phyloP scores from a whole-genome alignment of 352 stramenopile species.

The Phytopythium litorale region DNA sequence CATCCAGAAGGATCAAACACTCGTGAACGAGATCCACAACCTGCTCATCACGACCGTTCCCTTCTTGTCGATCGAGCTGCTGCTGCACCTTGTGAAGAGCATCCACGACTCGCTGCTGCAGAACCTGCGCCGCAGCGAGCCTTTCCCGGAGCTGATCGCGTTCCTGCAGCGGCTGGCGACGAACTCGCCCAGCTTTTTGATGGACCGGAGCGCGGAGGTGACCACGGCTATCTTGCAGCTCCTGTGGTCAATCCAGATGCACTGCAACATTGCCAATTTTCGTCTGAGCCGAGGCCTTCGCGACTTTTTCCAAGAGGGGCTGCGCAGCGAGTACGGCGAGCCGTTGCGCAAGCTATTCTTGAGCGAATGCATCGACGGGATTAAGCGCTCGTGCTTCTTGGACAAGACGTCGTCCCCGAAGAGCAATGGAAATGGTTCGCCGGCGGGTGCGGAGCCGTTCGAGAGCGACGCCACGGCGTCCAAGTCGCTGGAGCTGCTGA shows the following conservation, averaged over 20 bases:
- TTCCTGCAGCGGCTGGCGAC: slow-evolving; percentile 79
- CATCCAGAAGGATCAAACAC: slow-evolving; percentile 79
- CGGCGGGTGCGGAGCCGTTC: slow-evolving; percentile 5
- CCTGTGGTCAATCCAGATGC: slow-evolving; percentile 82
- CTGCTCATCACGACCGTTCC: slow-evolving; percentile 72
- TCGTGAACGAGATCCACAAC: slow-evolving; percentile 83
- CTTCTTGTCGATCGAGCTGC: slow-evolving; percentile 65
- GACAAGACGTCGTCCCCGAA: slow-evolving; percentile 8
- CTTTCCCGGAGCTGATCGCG: slow-evolving; percentile 62
- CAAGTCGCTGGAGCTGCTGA: slow-evolving; percentile 77
- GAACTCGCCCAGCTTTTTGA: slow-evolving; percentile 64
- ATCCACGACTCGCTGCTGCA: slow-evolving; percentile 53
- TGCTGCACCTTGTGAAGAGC: slow-evolving; percentile 68
- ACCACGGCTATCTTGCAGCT: slow-evolving; percentile 67
- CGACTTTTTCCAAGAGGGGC: slow-evolving; percentile 80
- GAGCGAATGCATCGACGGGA: slow-evolving; percentile 69
- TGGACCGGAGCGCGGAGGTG: slow-evolving; percentile 57
- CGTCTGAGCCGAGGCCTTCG: slow-evolving; percentile 58
- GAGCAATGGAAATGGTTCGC: not conserved
- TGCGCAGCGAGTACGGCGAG: slow-evolving; percentile 70
- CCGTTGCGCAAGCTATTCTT: slow-evolving; percentile 64
- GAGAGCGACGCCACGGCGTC: slow-evolving; percentile 46
- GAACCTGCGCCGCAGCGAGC: slow-evolving; percentile 49
- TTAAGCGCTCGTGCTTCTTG: slow-evolving; percentile 66
- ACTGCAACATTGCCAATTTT: slow-evolving; percentile 55